Conservation (phyloP, 2,329 filamentous ascomycete species). For the Clarireedia hainanense region DNA sequence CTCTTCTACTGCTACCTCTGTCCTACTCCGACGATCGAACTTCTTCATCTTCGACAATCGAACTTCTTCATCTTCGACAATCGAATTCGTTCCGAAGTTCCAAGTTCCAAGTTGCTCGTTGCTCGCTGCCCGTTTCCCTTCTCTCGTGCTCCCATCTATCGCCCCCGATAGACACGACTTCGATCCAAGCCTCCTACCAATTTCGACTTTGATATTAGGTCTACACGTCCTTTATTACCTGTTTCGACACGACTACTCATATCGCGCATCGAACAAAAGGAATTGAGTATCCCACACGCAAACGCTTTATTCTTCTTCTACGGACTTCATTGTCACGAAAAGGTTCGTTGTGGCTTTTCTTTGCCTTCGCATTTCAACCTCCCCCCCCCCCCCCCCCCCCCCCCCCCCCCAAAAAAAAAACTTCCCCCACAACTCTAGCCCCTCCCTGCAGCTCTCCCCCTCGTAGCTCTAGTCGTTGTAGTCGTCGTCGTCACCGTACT, state of each 20-base stretch:
- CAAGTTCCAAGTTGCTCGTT: no score
- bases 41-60: neutral
- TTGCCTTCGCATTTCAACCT: neutral
- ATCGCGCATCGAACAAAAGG: neutral
- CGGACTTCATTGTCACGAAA: conserved; percentile 7
- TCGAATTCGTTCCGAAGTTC: no score
- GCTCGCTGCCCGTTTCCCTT: no score
- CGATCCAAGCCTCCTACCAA: neutral
- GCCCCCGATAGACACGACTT: no score
- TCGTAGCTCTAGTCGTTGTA: no score
- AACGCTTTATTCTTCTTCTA: neutral
- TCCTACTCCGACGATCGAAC: neutral
- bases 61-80: neutral
- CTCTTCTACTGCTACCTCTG: neutral
- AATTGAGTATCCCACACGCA: neutral
- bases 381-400: neutral
- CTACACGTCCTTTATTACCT: neutral
- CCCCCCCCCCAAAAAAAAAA: no score
- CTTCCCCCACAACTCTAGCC: no score
- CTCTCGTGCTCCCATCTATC: no score
- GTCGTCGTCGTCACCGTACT: neutral
- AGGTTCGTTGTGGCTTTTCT: conserved; percentile 1
- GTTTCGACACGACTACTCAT: neutral
- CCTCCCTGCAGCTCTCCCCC: no score
- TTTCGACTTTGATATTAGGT: neutral